A percentile compares a stretch with the other conserved stretches of the same genome.
Conservation (phyloP, 2,329 filamentous ascomycete species). For the Apiospora pterosperma region DNA sequence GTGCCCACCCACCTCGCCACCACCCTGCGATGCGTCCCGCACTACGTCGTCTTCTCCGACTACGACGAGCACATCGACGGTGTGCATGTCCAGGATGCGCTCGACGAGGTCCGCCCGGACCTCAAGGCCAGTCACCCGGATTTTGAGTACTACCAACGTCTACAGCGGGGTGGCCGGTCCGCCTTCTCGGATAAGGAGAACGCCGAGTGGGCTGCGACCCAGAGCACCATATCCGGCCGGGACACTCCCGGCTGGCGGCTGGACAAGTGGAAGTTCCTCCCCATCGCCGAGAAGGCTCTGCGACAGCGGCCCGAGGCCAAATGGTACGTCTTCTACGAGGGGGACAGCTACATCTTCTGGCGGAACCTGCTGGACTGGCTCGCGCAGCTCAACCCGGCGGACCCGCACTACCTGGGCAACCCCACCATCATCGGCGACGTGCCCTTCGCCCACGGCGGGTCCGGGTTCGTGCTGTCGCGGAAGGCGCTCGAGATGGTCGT, state of each 20-base stretch:
- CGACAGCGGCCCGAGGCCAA: constrained; percentile 40
- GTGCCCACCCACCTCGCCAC: constrained; percentile 52
- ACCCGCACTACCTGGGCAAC: constrained; percentile 51
- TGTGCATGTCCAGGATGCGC: constrained; percentile 45
- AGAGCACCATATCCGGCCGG: constrained; percentile 24
- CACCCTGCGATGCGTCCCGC: constrained; percentile 51
- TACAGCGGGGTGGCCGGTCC: constrained; percentile 37
- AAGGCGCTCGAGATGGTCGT: constrained; percentile 42
- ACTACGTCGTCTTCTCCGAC: constrained; percentile 58
- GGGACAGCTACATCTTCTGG: constrained; percentile 55
- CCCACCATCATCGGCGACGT: constrained; percentile 47
- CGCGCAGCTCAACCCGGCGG: constrained; percentile 40
- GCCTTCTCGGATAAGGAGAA: constrained; percentile 33
- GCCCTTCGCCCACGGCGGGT: constrained; percentile 50
- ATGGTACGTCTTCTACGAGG: constrained; percentile 59
- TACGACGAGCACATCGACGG: constrained; percentile 49
- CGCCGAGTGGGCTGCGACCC: constrained; percentile 22
- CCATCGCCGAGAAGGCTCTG: constrained; percentile 47
- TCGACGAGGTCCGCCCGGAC: constrained; percentile 38
- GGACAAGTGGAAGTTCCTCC: constrained; percentile 57
- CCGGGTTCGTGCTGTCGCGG: constrained; percentile 48
- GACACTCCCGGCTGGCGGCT: constrained; percentile 48
- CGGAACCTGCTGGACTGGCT: constrained; percentile 51
- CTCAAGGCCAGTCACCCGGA: constrained; percentile 38
- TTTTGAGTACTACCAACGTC: constrained; percentile 48